Evolutionary conservation across 805 yeast species (phyloP).

Genomic region (Metschnikowia hibisci): DNA sequence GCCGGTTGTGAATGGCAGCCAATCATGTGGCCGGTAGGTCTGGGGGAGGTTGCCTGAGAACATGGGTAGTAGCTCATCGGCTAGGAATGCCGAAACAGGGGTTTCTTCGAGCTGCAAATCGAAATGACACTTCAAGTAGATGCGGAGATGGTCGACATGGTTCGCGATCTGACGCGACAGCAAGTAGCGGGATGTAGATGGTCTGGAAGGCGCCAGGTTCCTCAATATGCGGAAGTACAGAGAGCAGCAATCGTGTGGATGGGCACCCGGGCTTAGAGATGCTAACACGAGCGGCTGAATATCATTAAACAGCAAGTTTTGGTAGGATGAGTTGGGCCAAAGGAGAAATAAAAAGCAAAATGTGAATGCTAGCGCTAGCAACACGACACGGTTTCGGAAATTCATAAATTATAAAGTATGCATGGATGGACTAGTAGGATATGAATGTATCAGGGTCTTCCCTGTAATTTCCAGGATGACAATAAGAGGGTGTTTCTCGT

Average conservation of each 20-base stretch:
- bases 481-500: not conserved
- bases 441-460: not conserved
- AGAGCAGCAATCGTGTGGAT: constrained; percentile 10
- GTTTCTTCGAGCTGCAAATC: constrained; percentile 9
- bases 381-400: constrained; percentile 10
- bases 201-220: constrained; percentile 6
- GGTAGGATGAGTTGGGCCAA: constrained; percentile 14
- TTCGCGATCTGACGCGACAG: constrained; percentile 11
- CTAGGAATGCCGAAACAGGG: constrained; percentile 7
- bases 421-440: not conserved
- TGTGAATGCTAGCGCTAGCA: constrained; percentile 7
- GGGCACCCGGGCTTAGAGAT: constrained; percentile 1
- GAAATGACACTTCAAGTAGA: constrained; percentile 12
- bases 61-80: constrained; percentile 16
- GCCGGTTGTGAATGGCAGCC: constrained; percentile 4
- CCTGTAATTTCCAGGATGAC: not conserved
- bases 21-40: constrained; percentile 5
- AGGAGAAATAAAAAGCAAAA: constrained; percentile 7
- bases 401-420: constrained; percentile 9
- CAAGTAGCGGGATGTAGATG: constrained; percentile 13
- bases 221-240: constrained; percentile 11
- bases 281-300: constrained; percentile 7
- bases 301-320: constrained; percentile 12
- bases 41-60: constrained; percentile 12
- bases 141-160: constrained; percentile 15